A percentile compares a stretch with the other conserved stretches of the same genome.
phyloP scores from a whole-genome alignment of 2,329 filamentous ascomycete genomes.

The Cercospora beticola region DNA sequence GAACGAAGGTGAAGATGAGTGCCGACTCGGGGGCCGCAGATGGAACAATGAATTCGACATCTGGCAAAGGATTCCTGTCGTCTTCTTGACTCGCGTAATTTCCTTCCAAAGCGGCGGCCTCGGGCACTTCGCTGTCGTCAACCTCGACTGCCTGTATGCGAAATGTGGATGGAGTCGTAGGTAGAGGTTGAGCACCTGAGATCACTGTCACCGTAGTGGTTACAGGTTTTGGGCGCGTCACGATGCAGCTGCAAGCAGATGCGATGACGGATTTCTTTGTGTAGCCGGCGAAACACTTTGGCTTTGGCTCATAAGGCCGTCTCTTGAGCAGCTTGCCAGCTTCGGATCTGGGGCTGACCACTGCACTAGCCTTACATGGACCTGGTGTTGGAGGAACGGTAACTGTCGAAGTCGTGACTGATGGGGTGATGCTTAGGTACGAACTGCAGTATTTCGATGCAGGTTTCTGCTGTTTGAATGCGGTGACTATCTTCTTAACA shows the following conservation, averaged over 20 bases:
- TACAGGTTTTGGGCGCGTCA: neutral
- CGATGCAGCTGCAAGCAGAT: neutral
- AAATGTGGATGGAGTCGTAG: neutral
- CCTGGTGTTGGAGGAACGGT: neutral
- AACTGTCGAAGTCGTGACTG: neutral
- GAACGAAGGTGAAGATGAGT: neutral
- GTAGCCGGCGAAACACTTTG: neutral
- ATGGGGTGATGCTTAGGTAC: neutral
- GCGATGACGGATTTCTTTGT: neutral
- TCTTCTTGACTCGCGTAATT: neutral
- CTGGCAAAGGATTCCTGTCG: neutral
- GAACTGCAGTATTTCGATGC: neutral
- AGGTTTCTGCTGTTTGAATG: neutral
- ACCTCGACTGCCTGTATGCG: neutral
- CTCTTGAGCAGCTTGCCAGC: neutral
- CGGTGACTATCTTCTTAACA: neutral
- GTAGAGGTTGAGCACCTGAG: neutral
- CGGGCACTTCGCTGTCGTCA: neutral
- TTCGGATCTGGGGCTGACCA: neutral
- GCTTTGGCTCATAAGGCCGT: neutral
- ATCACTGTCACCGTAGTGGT: neutral
- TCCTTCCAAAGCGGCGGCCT: neutral
- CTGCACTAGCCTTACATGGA: neutral
- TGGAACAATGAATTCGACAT: neutral
- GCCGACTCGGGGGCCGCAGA: neutral